A percentile compares a stretch with the other conserved stretches of the same genome.
These are phyloP conservation scores for Teunomyces funiuensis DNA, from an alignment of 805 yeast species.

Conservation along the genomic window DNA sequence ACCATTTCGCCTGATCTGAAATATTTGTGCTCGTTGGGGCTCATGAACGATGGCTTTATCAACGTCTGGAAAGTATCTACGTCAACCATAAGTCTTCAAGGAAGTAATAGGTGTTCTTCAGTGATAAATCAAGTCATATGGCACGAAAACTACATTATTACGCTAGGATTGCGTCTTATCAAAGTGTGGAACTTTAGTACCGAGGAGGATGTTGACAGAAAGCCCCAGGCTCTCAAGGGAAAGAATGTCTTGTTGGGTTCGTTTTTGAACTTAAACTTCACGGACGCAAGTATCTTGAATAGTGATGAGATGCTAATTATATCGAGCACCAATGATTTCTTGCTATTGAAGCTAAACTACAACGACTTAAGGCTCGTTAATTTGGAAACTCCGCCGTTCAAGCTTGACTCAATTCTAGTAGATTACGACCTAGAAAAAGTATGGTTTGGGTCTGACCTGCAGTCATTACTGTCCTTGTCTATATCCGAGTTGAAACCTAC, in stretches of 20 bases:
- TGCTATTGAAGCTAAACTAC: conserved; percentile 25
- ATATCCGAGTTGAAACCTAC: conserved; percentile 14
- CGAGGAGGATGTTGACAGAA: conserved; percentile 15
- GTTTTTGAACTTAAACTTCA: conserved; percentile 50
- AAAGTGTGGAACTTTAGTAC: conserved; percentile 55
- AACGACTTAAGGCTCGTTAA: conserved; percentile 18
- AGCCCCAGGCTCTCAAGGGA: conserved; percentile 43
- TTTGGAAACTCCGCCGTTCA: conserved; percentile 16
- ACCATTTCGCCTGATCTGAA: conserved; percentile 60
- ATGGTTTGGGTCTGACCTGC: conserved; percentile 24
- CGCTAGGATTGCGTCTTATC: conserved; percentile 61
- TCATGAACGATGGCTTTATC: conserved; percentile 67
- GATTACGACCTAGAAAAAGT: conserved; percentile 20
- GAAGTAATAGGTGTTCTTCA: conserved; percentile 64
- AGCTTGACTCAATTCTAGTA: conserved; percentile 18
- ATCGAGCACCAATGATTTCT: conserved; percentile 32
- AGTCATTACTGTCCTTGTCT: conserved; percentile 10
- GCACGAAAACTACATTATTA: conserved; percentile 50
- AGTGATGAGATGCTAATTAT: conserved; percentile 37
- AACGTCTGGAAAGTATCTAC: conserved; percentile 54
- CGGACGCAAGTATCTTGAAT: conserved; percentile 35
- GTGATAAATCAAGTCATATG: conserved; percentile 56
- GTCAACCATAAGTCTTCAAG: conserved; percentile 30
- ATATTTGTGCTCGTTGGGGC: conserved; percentile 59
- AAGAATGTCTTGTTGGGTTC: conserved; percentile 57